Evolutionary conservation across 2,329 filamentous ascomycete genomes (phyloP), one percentile per base, ranked within the genome.

Genomic region (Ophiostoma populinum): DNA sequence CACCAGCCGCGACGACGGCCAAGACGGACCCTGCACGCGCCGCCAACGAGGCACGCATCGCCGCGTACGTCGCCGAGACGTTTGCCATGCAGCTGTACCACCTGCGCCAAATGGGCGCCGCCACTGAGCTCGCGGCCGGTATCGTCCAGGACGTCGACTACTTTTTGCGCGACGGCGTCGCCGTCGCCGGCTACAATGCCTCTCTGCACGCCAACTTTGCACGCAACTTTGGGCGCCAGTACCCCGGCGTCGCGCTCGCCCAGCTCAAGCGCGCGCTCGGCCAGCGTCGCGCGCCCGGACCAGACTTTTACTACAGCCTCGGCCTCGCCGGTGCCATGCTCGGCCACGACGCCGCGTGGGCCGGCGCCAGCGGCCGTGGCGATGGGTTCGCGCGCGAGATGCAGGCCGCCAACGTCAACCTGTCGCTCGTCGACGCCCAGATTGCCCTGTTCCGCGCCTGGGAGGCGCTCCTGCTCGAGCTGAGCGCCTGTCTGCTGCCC

Each of bases 381-480:
- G 36, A 35, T 16, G 86, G 86, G 0, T 92, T 92, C 55, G 67
- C 70, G 42, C 68, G 70, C 32, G 90, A 98, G 51, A 77, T 98
- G 56, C 70, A 76, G 47, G 74, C 75, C 41, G 90, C 87, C 27
- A 98, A 98, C 53, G 61, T 79, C 42, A 95, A 98, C 53, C 55
- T 98, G 35, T 92, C 86, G 17, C 63, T 93, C 22, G 83, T 98
- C 22, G 85, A 95, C 52, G 81, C 87, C 17, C 85, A 98, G 58
- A 76, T 90, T 44, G 70, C 74, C 28, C 69, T 98, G 13, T 78
- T 94, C 43, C 75, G 82, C 46, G 80, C 82, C 37, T 95, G 87
- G 83, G 86, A 92, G 52, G 75, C 82, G 40, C 65, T 98, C 7
- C 70, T 87, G 11, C 65, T 90, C 33, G 87, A 94, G 49, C 66